Evolutionary conservation across 2,329 filamentous ascomycete genomes (phyloP).

Genomic region (Neofusicoccum kwambonambiense): DNA sequence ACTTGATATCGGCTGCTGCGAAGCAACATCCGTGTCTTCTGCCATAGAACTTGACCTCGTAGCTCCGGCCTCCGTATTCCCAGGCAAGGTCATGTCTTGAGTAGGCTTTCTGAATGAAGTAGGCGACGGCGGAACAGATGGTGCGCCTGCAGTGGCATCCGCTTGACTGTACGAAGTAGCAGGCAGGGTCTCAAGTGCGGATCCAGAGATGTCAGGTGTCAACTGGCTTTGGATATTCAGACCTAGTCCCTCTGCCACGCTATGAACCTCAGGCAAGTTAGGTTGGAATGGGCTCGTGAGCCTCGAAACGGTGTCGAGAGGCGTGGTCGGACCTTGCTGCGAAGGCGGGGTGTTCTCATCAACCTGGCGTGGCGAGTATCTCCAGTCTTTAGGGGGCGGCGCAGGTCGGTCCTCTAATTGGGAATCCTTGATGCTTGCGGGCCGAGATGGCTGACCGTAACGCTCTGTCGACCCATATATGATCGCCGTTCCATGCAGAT

Average conservation of each 20-base stretch:
- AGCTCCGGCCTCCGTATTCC: neutral
- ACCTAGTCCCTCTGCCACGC: conserved; percentile 42
- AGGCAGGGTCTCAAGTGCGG: neutral
- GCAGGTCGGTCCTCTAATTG: conserved; percentile 30
- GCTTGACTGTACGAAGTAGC: neutral
- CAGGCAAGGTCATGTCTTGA: neutral
- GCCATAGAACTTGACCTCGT: neutral
- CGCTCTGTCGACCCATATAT: conserved; percentile 29
- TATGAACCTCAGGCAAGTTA: conserved; percentile 39
- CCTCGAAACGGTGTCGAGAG: conserved; percentile 1
- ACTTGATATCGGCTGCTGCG: neutral
- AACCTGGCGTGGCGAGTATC: conserved; percentile 27
- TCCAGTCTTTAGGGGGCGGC: conserved; percentile 44
- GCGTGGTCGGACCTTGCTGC: neutral
- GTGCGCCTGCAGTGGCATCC: neutral
- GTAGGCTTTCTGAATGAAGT: conserved; percentile 19
- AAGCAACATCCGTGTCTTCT: neutral
- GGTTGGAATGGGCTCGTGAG: conserved; percentile 23
- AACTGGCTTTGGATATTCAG: conserved; percentile 41
- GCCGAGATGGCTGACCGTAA: conserved; percentile 14
- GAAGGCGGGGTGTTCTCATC: neutral
- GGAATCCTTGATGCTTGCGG: neutral
- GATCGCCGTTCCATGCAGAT: conserved; percentile 36
- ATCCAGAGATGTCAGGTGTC: neutral
- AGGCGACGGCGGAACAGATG: conserved; percentile 18